These are phyloP conservation scores for Coemansia erecta DNA, from an alignment of 192 early-diverging fungal species.

Conservation along the genomic window DNA sequence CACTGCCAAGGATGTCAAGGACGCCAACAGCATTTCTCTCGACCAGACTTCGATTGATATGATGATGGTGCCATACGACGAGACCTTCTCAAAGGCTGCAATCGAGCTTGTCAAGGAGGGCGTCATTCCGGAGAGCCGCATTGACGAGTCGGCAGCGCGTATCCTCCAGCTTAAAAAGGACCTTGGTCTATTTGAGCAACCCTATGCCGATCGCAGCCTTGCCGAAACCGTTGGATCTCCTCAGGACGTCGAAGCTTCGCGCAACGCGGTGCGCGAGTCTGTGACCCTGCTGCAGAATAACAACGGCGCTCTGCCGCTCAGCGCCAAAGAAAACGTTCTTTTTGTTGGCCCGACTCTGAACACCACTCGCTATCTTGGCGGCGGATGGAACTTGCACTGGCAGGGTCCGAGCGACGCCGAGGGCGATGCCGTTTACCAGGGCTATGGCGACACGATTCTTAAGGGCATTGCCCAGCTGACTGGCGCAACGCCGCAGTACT, in stretches of 20 bases:
- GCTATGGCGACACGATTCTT: conserved; percentile 32
- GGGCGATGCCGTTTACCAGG: conserved; percentile 50
- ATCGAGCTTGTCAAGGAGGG: conserved; percentile 36
- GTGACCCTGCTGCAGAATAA: conserved; percentile 61
- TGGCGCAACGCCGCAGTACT: conserved; percentile 16
- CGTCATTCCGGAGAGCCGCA: conserved; percentile 18
- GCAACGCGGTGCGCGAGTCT: conserved; percentile 56
- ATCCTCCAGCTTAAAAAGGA: conserved; percentile 60
- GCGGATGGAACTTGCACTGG: conserved; percentile 66
- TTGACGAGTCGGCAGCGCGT: conserved; percentile 49
- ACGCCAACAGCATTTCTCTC: conserved; percentile 38
- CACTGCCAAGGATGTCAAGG: conserved; percentile 30
- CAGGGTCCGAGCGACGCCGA: conserved; percentile 50
- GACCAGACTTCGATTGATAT: conserved; percentile 52
- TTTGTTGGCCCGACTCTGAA: conserved; percentile 62
- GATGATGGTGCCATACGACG: conserved; percentile 57
- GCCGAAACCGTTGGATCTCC: conserved; percentile 46
- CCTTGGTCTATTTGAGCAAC: conserved; percentile 54
- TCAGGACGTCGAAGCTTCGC: conserved; percentile 54
- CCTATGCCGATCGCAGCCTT: conserved; percentile 27
- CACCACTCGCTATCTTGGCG: conserved; percentile 54
- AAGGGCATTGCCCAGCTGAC: conserved; percentile 26
- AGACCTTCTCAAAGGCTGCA: conserved; percentile 41
- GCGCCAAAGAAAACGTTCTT: conserved; percentile 42
- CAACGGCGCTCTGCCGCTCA: conserved; percentile 51